phyloP scores from a whole-genome alignment of 2,329 filamentous ascomycete genomes.

The Cytospora leucostoma region DNA sequence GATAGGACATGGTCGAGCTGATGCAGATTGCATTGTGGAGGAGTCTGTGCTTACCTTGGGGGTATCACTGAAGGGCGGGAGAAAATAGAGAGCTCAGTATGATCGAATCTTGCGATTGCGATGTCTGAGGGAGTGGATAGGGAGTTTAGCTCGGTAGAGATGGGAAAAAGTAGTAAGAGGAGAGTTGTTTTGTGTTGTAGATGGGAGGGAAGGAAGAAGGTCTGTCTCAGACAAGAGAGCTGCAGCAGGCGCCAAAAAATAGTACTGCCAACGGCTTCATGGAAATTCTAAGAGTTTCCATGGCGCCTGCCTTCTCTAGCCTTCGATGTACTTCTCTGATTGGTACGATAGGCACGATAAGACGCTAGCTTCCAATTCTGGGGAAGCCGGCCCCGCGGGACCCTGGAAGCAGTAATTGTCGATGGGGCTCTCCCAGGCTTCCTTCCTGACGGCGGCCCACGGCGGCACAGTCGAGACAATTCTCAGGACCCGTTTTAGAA shows the following conservation, averaged over 20 bases:
- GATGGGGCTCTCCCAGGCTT: background rate
- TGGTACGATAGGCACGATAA: constrained; percentile 17
- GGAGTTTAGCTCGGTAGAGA: constrained; percentile 12
- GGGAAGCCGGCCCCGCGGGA: constrained; percentile 8
- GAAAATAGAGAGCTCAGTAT: constrained; percentile 23
- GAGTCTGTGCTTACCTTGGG: constrained; percentile 27
- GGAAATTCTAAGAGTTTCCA: constrained; percentile 29
- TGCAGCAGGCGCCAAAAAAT: constrained; percentile 26
- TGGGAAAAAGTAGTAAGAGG: constrained; percentile 11
- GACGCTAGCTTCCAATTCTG: constrained; percentile 9
- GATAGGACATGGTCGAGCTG: constrained; percentile 6
- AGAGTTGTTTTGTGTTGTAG: background rate
- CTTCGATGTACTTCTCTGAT: constrained; percentile 13
- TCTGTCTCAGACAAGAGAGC: constrained; percentile 17
- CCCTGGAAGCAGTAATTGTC: constrained; percentile 16
- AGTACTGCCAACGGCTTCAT: constrained; percentile 23
- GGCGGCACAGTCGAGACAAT: background rate
- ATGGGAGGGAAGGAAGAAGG: constrained; percentile 11
- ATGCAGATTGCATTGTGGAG: background rate
- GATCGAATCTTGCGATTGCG: constrained; percentile 18
- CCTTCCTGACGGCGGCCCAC: background rate
- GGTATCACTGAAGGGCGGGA: constrained; percentile 28
- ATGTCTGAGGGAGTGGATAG: constrained; percentile 19
- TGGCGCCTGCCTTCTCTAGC: constrained; percentile 22
- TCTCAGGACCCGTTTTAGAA: constrained; percentile 11